phyloP scores from a whole-genome alignment of 2,329 filamentous ascomycete genomes.

The Sporothrix pallida region DNA sequence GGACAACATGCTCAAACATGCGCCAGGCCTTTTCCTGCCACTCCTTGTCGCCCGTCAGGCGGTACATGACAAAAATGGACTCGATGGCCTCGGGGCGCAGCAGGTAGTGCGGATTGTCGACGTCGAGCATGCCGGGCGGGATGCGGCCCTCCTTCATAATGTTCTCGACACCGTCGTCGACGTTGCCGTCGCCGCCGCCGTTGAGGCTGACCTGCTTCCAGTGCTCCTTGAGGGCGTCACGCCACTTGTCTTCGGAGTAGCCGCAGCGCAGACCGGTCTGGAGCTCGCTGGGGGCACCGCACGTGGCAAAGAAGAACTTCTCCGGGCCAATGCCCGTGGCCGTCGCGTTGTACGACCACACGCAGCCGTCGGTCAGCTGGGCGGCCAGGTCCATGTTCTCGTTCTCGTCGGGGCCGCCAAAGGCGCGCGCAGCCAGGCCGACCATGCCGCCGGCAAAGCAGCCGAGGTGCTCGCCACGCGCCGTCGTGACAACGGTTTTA shows the following conservation, averaged over 20 bases:
- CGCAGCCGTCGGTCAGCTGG: slow-evolving; percentile 66
- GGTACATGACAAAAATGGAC: slow-evolving; percentile 78
- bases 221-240: slow-evolving; percentile 37
- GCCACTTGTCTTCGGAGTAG: slow-evolving; percentile 42
- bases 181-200: slow-evolving; percentile 27
- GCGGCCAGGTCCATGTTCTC: slow-evolving; percentile 62
- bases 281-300: slow-evolving; percentile 40
- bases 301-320: slow-evolving; percentile 56
- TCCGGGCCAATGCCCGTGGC: slow-evolving; percentile 67
- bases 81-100: slow-evolving; percentile 80
- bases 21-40: slow-evolving; percentile 74
- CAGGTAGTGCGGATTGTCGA: slow-evolving; percentile 65
- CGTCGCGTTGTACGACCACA: slow-evolving; percentile 66
- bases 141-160: slow-evolving; percentile 53
- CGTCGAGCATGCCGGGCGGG: slow-evolving; percentile 60
- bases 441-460: slow-evolving; percentile 72
- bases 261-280: slow-evolving; percentile 40
- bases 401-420: slow-evolving; percentile 59
- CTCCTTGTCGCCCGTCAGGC: slow-evolving; percentile 68
- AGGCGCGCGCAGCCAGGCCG: slow-evolving; percentile 64
- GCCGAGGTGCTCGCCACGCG: slow-evolving; percentile 60
- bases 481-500: slow-evolving; percentile 41
- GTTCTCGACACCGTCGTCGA: slow-evolving; percentile 44
- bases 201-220: slow-evolving; percentile 30
- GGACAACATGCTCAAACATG: slow-evolving; percentile 71